These are phyloP conservation scores for Jasminum sambac DNA, from an alignment of 257 asterid genomes.

Conservation along the genomic window DNA sequence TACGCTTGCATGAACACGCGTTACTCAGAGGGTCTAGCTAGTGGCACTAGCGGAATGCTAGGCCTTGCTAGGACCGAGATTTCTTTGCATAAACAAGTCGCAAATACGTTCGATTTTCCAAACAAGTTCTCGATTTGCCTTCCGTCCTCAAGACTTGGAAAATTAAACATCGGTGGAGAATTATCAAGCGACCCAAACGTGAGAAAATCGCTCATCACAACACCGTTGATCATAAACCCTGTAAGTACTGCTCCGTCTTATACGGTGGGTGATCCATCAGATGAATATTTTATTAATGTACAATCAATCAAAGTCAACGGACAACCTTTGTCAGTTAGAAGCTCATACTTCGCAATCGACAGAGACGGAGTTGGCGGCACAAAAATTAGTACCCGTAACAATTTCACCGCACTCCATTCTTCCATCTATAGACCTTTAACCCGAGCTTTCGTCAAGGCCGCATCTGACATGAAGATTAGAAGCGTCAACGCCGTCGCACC, in stretches of 20 bases:
- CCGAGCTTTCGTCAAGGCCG: constrained; percentile 45
- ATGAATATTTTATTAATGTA: constrained; percentile 52
- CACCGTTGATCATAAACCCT: constrained; percentile 43
- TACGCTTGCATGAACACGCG: constrained; percentile 32
- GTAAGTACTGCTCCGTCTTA: constrained; percentile 26
- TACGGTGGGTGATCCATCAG: constrained; percentile 33
- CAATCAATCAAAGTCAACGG: constrained; percentile 39
- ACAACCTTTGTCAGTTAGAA: constrained; percentile 25
- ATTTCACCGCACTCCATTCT: constrained; percentile 42
- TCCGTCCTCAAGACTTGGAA: constrained; percentile 38
- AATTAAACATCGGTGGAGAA: constrained; percentile 22
- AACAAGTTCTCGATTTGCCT: constrained; percentile 39
- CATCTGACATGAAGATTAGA: constrained; percentile 34
- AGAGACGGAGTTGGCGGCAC: constrained; percentile 53
- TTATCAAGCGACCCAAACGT: background rate
- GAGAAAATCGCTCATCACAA: constrained; percentile 12
- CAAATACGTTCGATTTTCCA: constrained; percentile 10
- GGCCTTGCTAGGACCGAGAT: constrained; percentile 30
- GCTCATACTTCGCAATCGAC: constrained; percentile 34
- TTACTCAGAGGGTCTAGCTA: constrained; percentile 32
- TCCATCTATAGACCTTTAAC: constrained; percentile 44
- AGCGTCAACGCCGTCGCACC: constrained; percentile 47
- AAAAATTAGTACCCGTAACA: constrained; percentile 45
- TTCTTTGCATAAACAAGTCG: constrained; percentile 39
- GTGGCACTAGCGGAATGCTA: constrained; percentile 34